These are phyloP conservation scores for Acmispon strigosus DNA, from an alignment of 306 rosid genomes.

Conservation along the genomic window DNA sequence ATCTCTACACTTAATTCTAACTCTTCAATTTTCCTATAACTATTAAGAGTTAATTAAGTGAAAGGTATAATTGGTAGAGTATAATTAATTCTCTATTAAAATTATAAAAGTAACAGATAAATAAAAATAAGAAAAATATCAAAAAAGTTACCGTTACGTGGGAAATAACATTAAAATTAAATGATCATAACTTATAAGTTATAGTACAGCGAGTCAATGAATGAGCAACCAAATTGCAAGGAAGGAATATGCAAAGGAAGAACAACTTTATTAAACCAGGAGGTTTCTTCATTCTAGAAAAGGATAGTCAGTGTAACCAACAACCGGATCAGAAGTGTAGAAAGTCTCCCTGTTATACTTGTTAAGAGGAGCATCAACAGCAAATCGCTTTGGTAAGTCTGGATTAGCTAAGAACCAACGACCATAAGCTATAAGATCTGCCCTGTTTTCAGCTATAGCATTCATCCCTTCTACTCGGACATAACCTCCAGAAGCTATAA, in stretches of 20 bases:
- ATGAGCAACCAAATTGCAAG: not conserved
- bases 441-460: conserved; percentile 34
- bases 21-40: too few relatives aligned
- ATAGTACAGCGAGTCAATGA: too few relatives aligned
- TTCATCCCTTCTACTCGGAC: conserved; percentile 40
- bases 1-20: too few relatives aligned
- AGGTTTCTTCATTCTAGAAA: conserved; percentile 36
- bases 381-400: conserved; percentile 64
- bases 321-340: conserved; percentile 37
- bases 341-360: conserved; percentile 46
- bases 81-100: too few relatives aligned
- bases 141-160: too few relatives aligned
- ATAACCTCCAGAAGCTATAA: conserved; percentile 53
- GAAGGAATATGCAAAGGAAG: not conserved
- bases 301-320: conserved; percentile 66
- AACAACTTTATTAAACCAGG: not conserved
- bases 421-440: conserved; percentile 42
- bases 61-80: too few relatives aligned
- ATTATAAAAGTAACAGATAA: too few relatives aligned
- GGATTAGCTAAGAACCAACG: conserved; percentile 57
- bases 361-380: conserved; percentile 50
- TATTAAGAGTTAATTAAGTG: too few relatives aligned
- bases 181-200: too few relatives aligned
- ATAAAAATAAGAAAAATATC: too few relatives aligned
- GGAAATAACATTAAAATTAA: too few relatives aligned